These are phyloP conservation scores for Xylaria sp. DNA, from an alignment of 2,329 filamentous ascomycete genomes.

Conservation along the genomic window DNA sequence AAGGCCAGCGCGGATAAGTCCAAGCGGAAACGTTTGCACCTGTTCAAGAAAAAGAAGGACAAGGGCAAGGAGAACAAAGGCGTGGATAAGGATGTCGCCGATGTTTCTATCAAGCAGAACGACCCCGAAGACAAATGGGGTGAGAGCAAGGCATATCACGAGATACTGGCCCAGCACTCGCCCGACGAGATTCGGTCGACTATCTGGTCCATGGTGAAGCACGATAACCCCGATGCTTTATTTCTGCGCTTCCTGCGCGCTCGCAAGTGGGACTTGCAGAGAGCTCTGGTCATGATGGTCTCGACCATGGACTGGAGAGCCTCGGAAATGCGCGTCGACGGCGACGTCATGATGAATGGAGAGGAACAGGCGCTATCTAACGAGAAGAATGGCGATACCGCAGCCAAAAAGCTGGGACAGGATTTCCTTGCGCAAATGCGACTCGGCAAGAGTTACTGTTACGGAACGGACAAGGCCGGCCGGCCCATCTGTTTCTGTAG, in stretches of 20 bases:
- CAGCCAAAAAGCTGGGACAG: constrained; percentile 59
- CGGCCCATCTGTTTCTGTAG: constrained; percentile 83
- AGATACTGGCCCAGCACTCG: constrained; percentile 68
- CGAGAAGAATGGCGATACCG: constrained; percentile 50
- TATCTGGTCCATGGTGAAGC: constrained; percentile 92
- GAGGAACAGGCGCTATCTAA: constrained; percentile 63
- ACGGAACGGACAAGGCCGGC: constrained; percentile 78
- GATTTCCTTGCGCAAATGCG: constrained; percentile 81
- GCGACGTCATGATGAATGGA: constrained; percentile 74
- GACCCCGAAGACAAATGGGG: constrained; percentile 86
- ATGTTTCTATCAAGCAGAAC: constrained; percentile 37
- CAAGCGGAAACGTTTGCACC: constrained; percentile 67
- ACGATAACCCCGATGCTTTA: constrained; percentile 85
- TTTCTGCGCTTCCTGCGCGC: constrained; percentile 78
- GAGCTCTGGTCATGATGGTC: constrained; percentile 88
- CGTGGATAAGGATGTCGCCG: constrained; percentile 35
- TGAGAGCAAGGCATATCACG: constrained; percentile 77
- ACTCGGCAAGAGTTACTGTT: constrained; percentile 88
- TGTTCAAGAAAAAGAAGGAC: constrained; percentile 61
- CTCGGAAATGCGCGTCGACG: constrained; percentile 79
- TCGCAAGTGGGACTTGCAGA: constrained; percentile 93
- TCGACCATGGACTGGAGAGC: constrained; percentile 90
- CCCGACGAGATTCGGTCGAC: constrained; percentile 74
- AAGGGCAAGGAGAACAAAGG: constrained; percentile 48
- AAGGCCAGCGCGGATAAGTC: constrained; percentile 48